These are phyloP conservation scores for Phytophthora capsici DNA, from an alignment of 352 stramenopile genomes.

Conservation along the genomic window DNA sequence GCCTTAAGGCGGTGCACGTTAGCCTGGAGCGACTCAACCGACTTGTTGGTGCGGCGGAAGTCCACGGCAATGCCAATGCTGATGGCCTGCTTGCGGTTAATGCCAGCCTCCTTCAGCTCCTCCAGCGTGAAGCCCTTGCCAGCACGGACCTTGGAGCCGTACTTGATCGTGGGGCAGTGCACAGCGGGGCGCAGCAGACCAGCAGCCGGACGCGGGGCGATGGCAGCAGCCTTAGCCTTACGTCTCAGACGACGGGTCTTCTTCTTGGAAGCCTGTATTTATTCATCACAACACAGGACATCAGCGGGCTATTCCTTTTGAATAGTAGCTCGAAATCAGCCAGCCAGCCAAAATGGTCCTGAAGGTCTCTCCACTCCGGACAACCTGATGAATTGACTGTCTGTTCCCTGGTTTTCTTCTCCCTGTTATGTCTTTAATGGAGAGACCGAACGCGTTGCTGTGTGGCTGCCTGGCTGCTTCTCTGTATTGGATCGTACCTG, in stretches of 20 bases:
- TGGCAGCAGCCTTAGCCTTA: constrained; percentile 97
- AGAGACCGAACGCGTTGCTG: constrained; percentile 3
- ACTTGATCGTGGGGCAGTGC: constrained; percentile 98
- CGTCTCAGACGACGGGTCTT: constrained; percentile 94
- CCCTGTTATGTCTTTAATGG: constrained; percentile 9
- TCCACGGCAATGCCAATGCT: constrained; percentile 99
- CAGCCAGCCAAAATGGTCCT: constrained; percentile 13
- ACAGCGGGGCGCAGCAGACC: constrained; percentile 97
- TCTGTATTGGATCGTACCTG: constrained; percentile 68
- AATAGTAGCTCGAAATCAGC: neutral
- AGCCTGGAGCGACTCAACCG: constrained; percentile 93
- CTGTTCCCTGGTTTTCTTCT: neutral
- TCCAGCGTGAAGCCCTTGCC: constrained; percentile 99
- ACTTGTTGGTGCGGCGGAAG: constrained; percentile 98
- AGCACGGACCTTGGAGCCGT: constrained; percentile 98
- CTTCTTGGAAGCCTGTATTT: constrained; percentile 97
- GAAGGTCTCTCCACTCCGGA: neutral
- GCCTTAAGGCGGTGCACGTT: constrained; percentile 99
- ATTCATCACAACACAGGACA: constrained; percentile 43
- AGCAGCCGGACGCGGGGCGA: constrained; percentile 96
- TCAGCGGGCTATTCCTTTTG: constrained; percentile 4
- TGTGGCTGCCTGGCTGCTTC: constrained; percentile 7
- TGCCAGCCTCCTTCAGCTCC: constrained; percentile 98
- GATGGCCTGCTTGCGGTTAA: constrained; percentile 95
- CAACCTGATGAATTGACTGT: constrained; percentile 1